phyloP scores from a whole-genome alignment of 2,329 filamentous ascomycete species.

The Arachnopeziza araneosa region DNA sequence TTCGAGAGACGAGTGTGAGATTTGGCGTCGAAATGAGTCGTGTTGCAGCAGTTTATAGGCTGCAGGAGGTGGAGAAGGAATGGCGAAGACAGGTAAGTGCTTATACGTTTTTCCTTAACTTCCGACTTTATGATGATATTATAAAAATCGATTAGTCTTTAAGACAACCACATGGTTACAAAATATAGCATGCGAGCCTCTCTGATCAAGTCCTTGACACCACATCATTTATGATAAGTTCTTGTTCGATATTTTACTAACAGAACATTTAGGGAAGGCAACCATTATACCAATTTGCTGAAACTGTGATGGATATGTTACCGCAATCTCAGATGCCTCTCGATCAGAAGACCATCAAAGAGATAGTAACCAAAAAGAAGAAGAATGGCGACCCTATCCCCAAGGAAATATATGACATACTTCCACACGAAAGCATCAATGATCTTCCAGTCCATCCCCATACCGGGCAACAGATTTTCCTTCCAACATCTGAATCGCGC shows the following conservation, averaged over 20 bases:
- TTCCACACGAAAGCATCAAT: constrained; percentile 56
- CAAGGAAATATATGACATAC: constrained; percentile 49
- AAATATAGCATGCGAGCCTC: constrained; percentile 67
- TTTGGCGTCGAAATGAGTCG: constrained; percentile 62
- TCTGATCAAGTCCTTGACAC: constrained; percentile 48
- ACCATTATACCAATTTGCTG: constrained; percentile 70
- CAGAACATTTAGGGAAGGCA: constrained; percentile 58
- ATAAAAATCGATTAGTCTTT: constrained; percentile 97
- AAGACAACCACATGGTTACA: constrained; percentile 94
- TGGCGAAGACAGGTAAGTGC: constrained; percentile 58
- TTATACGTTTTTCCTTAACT: neutral
- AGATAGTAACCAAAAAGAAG: neutral
- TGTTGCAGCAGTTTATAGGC: constrained; percentile 62
- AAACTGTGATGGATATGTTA: constrained; percentile 74
- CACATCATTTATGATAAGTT: constrained; percentile 5
- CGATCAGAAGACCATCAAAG: neutral
- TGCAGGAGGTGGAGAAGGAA: constrained; percentile 64
- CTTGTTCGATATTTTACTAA: constrained; percentile 14
- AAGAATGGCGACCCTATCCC: constrained; percentile 19
- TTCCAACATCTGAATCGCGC: constrained; percentile 57
- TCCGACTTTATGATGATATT: constrained; percentile 56
- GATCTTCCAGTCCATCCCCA: constrained; percentile 57
- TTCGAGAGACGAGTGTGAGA: constrained; percentile 58
- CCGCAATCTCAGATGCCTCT: constrained; percentile 48
- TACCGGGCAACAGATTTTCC: constrained; percentile 60